These are phyloP conservation scores for Silene coronaria DNA, from an alignment of 179 eudicot genomes.

Conservation along the genomic window DNA sequence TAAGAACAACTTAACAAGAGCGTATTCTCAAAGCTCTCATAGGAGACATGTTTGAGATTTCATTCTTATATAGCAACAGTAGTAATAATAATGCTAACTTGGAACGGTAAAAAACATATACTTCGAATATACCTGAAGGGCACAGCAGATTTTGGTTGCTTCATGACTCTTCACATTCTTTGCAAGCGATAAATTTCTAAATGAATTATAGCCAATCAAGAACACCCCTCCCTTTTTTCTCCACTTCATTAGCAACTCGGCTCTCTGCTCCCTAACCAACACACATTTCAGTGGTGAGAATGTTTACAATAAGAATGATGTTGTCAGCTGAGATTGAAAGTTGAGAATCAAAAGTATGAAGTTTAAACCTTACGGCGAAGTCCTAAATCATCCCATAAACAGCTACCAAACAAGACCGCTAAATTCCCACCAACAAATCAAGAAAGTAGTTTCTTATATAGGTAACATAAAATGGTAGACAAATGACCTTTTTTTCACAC, in stretches of 20 bases:
- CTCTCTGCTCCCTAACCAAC: conserved; percentile 66
- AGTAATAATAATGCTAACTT: neutral
- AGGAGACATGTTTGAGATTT: neutral
- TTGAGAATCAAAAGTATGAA: neutral
- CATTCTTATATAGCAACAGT: neutral
- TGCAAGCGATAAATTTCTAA: conserved; percentile 69
- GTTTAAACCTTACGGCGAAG: neutral
- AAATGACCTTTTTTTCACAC: neutral
- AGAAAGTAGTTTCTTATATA: neutral
- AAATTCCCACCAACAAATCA: neutral
- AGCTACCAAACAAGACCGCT: neutral
- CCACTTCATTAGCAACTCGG: conserved; percentile 76
- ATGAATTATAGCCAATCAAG: conserved; percentile 77
- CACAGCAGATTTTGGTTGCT: conserved; percentile 47
- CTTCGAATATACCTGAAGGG: conserved; percentile 57
- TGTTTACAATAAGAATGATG: conserved; percentile 5
- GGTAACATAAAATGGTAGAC: neutral
- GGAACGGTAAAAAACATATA: conserved; percentile 3
- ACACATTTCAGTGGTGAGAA: conserved; percentile 7
- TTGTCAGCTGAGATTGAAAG: neutral
- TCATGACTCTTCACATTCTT: conserved; percentile 65
- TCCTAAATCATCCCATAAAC: neutral
- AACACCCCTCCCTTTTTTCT: conserved; percentile 87
- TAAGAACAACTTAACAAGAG: neutral
- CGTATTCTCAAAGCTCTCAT: neutral